Evolutionary conservation across 768 basidiomycete genomes (phyloP), one percentile per base, ranked within the genome.

Genomic region (Cystobasidium onofrii): DNA sequence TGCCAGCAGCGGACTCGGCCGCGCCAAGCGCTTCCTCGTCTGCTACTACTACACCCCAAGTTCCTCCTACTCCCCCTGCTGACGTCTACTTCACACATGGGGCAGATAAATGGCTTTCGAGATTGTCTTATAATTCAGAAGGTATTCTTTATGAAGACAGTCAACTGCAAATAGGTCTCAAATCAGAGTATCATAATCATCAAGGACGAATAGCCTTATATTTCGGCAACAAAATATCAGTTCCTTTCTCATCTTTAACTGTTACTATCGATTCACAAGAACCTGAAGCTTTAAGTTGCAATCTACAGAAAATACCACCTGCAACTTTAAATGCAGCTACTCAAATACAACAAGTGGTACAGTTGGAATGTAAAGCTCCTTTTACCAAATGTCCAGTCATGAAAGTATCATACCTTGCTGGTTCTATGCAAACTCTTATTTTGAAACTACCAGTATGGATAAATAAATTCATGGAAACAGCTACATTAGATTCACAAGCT

Each of bases 121-220:
- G 78, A 77, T 85, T 98, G 34, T 88, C 86, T 0, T 92, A 88
- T 81, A 84, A 82, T 33, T 80, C 85, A 18, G 96, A 98, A 75
- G 96, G 96, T 55, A 87, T 98, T 39, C 85, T 99, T 15, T 98
- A 91, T 81, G 96, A 99, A 81, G 95, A 98, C 77, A 86, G 90
- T 10, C 91, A 95, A 81, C 86, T 99, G 54, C 95, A 98, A 80
- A 87, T 99, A 65, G 96, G 96, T 39, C 82, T 98, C 83, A 99
- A 98, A 83, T 92, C 93, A 34, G 89, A 93, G 78, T 99, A 90
- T 81, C 95, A 98, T 80, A 90, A 91, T 18, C 90, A 95, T 78
- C 86, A 93, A 44, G 96, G 95, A 18, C 92, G 97, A 78, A 79
- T 99, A 61, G 94, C 94, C 29, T 84, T 99, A 43, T 98, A 96